These are phyloP conservation scores for Arthrobotrys iridis DNA, from an alignment of 2,329 filamentous ascomycete genomes.

Conservation along the genomic window DNA sequence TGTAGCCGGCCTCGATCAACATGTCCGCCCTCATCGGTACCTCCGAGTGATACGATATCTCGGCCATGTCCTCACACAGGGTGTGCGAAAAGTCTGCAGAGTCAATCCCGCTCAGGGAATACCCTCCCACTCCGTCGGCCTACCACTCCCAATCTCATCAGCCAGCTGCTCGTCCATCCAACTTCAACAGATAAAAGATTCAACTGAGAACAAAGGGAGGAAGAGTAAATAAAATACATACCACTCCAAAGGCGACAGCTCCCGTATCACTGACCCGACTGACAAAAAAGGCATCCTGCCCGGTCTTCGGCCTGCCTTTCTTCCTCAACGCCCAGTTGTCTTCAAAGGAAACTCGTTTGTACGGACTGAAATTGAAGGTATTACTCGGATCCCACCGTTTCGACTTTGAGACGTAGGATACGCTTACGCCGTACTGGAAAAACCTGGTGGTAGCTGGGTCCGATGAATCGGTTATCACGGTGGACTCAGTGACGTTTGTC, in stretches of 20 bases:
- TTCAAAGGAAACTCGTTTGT: slow-evolving; percentile 69
- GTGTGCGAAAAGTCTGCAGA: slow-evolving; percentile 95
- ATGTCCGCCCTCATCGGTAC: slow-evolving; percentile 61
- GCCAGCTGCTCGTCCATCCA: background rate
- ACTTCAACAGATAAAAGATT: too few relatives aligned
- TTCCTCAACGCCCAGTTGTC: slow-evolving; percentile 65
- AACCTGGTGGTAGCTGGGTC: slow-evolving; percentile 28
- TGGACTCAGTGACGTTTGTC: slow-evolving; percentile 16
- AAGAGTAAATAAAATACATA: slow-evolving; percentile 42
- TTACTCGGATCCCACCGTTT: slow-evolving; percentile 75
- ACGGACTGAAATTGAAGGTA: slow-evolving; percentile 75
- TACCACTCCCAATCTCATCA: slow-evolving; percentile 24
- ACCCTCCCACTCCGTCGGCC: slow-evolving; percentile 94
- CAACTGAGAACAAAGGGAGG: background rate
- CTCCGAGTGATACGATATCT: slow-evolving; percentile 72
- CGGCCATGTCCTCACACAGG: slow-evolving; percentile 91
- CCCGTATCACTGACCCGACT: slow-evolving; percentile 77
- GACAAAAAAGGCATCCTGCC: slow-evolving; percentile 97
- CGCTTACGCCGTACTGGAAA: slow-evolving; percentile 72
- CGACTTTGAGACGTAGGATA: slow-evolving; percentile 79
- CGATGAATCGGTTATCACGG: slow-evolving; percentile 28
- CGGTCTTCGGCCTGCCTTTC: slow-evolving; percentile 76
- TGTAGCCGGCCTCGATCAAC: slow-evolving; percentile 85
- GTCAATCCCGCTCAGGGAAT: slow-evolving; percentile 90
- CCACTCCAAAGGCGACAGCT: slow-evolving; percentile 81